These are phyloP conservation scores for Tubosaeta sp. DNA, from an alignment of 768 basidiomycete genomes.

Conservation along the genomic window DNA sequence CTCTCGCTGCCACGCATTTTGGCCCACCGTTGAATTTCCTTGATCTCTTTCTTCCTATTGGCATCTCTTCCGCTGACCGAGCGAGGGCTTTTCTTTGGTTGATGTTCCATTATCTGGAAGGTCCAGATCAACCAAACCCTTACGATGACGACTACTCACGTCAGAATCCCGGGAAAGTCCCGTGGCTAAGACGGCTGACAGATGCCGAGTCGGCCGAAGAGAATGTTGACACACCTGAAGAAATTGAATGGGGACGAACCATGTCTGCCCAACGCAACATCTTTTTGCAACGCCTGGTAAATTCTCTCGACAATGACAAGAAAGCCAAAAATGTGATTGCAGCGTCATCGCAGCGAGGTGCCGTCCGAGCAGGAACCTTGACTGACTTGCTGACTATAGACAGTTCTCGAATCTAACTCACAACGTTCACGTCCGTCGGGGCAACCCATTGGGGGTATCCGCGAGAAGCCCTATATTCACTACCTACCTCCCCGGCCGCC, in stretches of 20 bases:
- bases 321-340: conserved; percentile 37
- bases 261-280: conserved; percentile 71
- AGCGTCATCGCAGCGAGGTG: conserved; percentile 29
- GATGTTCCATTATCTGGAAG: conserved; percentile 77
- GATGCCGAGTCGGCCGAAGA: conserved; percentile 54
- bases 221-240: conserved; percentile 75
- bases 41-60: conserved; percentile 79
- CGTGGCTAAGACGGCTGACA: conserved; percentile 52
- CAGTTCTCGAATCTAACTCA: conserved; percentile 22
- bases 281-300: conserved; percentile 68
- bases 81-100: conserved; percentile 82
- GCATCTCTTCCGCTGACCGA: conserved; percentile 66
- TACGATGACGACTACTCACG: conserved; percentile 67
- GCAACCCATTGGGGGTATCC: conserved; percentile 19
- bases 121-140: conserved; percentile 58
- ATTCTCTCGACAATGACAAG: conserved; percentile 49
- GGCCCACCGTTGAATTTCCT: conserved; percentile 71
- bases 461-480: conserved; percentile 33
- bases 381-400: conserved; percentile 9
- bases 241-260: conserved; percentile 69
- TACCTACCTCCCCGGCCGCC: conserved; percentile 29
- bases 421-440: conserved; percentile 25
- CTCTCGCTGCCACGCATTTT: conserved; percentile 65
- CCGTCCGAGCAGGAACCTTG: background rate
- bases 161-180: conserved; percentile 57